These are phyloP conservation scores for Blumeria graminis DNA, from an alignment of 2,329 filamentous ascomycete species.

Conservation along the genomic window DNA sequence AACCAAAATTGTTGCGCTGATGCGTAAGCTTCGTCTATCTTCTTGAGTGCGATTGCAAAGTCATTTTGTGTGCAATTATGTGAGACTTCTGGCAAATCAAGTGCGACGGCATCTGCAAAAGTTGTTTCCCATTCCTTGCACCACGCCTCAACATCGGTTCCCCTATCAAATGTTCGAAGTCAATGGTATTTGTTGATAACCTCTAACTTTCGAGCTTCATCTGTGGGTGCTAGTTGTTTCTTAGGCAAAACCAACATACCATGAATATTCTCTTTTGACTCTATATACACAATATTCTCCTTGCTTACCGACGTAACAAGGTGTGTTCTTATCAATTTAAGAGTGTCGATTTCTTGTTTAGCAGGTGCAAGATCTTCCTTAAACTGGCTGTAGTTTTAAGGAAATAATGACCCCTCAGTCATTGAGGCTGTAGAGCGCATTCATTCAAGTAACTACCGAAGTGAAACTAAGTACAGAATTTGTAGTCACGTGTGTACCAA, in stretches of 20 bases:
- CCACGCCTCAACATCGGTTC: not conserved
- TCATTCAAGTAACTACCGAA: too few relatives aligned
- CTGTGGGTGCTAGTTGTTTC: not conserved
- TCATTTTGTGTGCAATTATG: not conserved
- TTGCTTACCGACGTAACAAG: not conserved
- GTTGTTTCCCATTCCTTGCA: conserved; percentile 1
- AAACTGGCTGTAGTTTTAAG: not conserved
- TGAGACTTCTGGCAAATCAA: not conserved
- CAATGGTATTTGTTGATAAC: not conserved
- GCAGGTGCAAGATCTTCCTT: not conserved
- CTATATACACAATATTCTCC: conserved; percentile 1
- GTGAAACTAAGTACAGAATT: too few relatives aligned
- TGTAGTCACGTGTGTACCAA: too few relatives aligned
- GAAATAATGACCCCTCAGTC: too few relatives aligned
- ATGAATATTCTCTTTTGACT: not conserved
- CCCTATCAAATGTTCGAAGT: not conserved
- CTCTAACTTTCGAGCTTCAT: not conserved
- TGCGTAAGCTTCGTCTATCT: not conserved
- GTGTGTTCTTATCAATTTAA: not conserved
- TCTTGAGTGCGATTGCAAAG: not conserved
- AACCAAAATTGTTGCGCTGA: not conserved
- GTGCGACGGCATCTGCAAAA: not conserved
- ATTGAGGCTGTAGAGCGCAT: too few relatives aligned
- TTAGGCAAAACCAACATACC: not conserved
- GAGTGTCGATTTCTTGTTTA: not conserved